phyloP scores from a whole-genome alignment of 352 stramenopile genomes.

The Thalassiosira mediterranea region DNA sequence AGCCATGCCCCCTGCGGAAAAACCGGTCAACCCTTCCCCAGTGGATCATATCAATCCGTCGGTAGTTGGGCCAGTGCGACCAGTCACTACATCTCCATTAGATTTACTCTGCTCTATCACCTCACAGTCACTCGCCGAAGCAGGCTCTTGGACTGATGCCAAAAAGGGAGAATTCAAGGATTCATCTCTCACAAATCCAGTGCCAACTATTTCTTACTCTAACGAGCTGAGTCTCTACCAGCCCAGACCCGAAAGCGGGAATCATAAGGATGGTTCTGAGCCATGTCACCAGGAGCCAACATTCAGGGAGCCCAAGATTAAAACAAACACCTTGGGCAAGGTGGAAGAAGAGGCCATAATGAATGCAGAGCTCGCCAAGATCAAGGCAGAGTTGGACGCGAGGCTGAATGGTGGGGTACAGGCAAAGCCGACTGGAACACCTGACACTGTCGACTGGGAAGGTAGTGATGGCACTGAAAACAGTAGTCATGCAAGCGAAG shows the following conservation, averaged over 20 bases:
- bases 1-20: not conserved
- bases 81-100: no score
- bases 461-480: not conserved
- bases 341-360: conserved; percentile 19
- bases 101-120: conserved; percentile 29
- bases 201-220: no score
- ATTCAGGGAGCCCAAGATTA: no score
- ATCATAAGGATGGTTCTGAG: no score
- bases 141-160: not conserved
- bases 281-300: no score
- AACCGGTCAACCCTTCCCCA: not conserved
- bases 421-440: not conserved
- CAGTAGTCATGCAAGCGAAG: not conserved
- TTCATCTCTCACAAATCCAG: no score
- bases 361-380: conserved; percentile 22
- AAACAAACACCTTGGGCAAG: not conserved
- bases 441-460: not conserved
- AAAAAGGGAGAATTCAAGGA: not conserved
- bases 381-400: conserved; percentile 20
- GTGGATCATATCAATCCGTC: no score
- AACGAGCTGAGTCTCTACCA: no score
- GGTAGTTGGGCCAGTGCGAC: no score
- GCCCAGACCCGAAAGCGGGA: no score
- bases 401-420: conserved; percentile 9
- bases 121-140: not conserved